phyloP scores from a whole-genome alignment of 2,329 filamentous ascomycete genomes.

The Fusarium sp. region DNA sequence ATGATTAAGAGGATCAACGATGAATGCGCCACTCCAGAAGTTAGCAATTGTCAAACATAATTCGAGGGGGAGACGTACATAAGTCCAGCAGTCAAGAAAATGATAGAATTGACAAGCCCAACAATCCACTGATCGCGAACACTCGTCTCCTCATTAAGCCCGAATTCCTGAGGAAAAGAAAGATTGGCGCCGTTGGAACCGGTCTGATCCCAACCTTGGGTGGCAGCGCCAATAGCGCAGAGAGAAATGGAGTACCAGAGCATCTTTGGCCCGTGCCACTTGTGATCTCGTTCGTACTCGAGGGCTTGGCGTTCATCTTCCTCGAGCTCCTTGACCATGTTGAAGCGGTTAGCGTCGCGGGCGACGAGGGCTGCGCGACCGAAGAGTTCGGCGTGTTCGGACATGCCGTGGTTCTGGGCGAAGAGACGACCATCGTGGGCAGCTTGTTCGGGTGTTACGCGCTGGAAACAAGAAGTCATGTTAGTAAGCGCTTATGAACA shows the following conservation, averaged over 20 bases:
- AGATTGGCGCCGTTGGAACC: slow-evolving; percentile 72
- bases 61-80: slow-evolving; percentile 59
- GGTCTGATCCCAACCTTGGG: slow-evolving; percentile 74
- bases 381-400: slow-evolving; percentile 59
- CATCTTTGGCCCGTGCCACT: slow-evolving; percentile 65
- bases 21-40: slow-evolving; percentile 35
- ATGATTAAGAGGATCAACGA: slow-evolving; percentile 69
- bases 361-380: slow-evolving; percentile 55
- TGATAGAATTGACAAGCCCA: slow-evolving; percentile 51
- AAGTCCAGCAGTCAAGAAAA: slow-evolving; percentile 62
- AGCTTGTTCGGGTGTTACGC: slow-evolving; percentile 42
- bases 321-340: slow-evolving; percentile 45
- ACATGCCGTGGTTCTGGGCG: slow-evolving; percentile 61
- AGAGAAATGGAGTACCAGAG: slow-evolving; percentile 61
- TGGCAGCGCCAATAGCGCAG: slow-evolving; percentile 67
- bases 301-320: slow-evolving; percentile 53
- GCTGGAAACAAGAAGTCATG: slow-evolving; percentile 7
- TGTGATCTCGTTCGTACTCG: slow-evolving; percentile 65
- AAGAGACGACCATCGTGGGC: slow-evolving; percentile 61
- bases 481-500: neutral
- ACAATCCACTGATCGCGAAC: slow-evolving; percentile 58
- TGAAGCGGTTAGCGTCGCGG: slow-evolving; percentile 46
- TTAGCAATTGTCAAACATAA: neutral
- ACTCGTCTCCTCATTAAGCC: slow-evolving; percentile 49
- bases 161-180: slow-evolving; percentile 63